Percentiles rank a stretch among this genome's conserved stretches.
Evolutionary conservation across 495 filamentous ascomycete species (phyloP).

Genomic region (Endocarpon pusillum): DNA sequence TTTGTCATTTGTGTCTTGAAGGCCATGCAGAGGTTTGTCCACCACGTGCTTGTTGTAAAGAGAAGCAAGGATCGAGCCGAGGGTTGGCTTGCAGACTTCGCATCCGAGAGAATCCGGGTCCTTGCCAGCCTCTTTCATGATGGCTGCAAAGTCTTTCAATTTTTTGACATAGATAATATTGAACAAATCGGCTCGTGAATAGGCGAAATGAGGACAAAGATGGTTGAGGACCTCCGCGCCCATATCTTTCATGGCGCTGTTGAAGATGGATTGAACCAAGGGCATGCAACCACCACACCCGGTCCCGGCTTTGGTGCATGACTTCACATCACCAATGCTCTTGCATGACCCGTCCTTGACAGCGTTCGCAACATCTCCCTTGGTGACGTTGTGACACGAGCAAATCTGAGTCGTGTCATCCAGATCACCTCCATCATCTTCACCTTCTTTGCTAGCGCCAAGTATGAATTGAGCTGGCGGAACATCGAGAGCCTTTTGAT

Average conservation of each 20-base stretch:
- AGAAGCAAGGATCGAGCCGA: slow-evolving; percentile 72
- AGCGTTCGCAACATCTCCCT: slow-evolving; percentile 57
- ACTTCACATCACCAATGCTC: slow-evolving; percentile 72
- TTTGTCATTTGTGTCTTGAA: slow-evolving; percentile 88
- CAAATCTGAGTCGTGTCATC: slow-evolving; percentile 84
- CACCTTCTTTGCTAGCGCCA: slow-evolving; percentile 55
- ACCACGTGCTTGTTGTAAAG: slow-evolving; percentile 81
- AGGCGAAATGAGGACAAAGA: slow-evolving; percentile 73
- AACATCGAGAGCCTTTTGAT: slow-evolving; percentile 64
- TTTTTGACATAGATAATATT: slow-evolving; percentile 78
- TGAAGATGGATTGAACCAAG: slow-evolving; percentile 83
- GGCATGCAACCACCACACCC: slow-evolving; percentile 94
- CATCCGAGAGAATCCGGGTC: slow-evolving; percentile 65
- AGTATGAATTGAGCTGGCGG: slow-evolving; percentile 84
- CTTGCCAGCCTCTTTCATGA: slow-evolving; percentile 71
- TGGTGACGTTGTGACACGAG: slow-evolving; percentile 91
- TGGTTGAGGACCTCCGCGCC: slow-evolving; percentile 84
- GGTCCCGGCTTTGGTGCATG: slow-evolving; percentile 87
- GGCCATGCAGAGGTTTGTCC: slow-evolving; percentile 52
- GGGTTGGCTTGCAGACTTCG: slow-evolving; percentile 76
- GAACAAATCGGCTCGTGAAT: slow-evolving; percentile 78
- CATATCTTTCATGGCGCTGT: slow-evolving; percentile 77
- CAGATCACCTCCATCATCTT: slow-evolving; percentile 55
- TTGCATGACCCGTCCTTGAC: slow-evolving; percentile 77
- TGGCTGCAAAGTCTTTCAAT: slow-evolving; percentile 54